These are phyloP conservation scores for Atalantia buxifolia DNA, from an alignment of 345 rosid genomes.

Conservation along the genomic window DNA sequence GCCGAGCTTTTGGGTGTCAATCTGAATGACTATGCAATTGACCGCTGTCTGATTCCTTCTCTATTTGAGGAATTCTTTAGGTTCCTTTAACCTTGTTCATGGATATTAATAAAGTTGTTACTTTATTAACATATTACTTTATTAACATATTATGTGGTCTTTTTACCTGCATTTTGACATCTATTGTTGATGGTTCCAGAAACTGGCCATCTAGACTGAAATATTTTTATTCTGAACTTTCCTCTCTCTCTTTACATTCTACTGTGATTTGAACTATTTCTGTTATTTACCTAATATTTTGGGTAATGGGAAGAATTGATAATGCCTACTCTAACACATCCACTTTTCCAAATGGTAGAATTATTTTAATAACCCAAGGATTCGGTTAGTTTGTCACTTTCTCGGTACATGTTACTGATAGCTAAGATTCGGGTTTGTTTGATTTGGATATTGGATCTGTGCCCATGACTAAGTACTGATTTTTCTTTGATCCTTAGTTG, in stretches of 20 bases:
- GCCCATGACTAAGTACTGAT: background rate
- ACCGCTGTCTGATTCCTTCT: constrained; percentile 40
- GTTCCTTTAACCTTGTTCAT: background rate
- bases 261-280: background rate
- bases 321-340: background rate
- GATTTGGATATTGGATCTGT: background rate
- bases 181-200: background rate
- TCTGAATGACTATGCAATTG: constrained; percentile 28
- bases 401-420: background rate
- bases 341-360: background rate
- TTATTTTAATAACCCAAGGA: background rate
- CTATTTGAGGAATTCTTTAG: constrained; percentile 14
- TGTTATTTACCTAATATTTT: background rate
- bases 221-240: background rate
- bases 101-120: background rate
- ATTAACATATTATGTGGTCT: background rate
- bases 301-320: background rate
- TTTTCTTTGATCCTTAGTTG: background rate
- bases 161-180: background rate
- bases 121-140: background rate
- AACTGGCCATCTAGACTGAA: background rate
- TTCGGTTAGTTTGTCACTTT: background rate
- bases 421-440: background rate
- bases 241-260: too few species aligned
- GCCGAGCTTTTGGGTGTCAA: constrained; percentile 28